Conservation (phyloP, 345 rosid genomes). For the Salix exigua region DNA sequence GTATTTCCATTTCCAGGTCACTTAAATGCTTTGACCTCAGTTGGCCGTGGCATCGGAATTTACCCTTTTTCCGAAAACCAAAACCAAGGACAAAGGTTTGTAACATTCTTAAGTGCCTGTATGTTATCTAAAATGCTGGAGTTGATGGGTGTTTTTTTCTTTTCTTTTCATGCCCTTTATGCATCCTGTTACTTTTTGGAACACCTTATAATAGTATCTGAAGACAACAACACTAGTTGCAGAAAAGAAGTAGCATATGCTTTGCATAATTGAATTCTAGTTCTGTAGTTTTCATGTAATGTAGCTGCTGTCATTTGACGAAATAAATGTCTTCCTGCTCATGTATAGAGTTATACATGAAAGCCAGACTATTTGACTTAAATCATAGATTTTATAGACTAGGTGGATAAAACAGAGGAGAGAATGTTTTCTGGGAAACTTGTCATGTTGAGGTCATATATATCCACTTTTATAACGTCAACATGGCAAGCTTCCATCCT, state of each 20-base stretch:
- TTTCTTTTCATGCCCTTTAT: neutral
- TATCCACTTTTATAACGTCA: too few relatives aligned
- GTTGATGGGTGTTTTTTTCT: neutral
- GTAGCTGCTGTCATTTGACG: too few relatives aligned
- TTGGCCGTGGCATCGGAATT: conserved; percentile 83
- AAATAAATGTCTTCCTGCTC: too few relatives aligned
- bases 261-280: neutral
- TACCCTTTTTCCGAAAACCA: conserved; percentile 74
- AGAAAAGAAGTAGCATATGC: neutral
- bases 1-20: conserved; percentile 53
- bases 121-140: neutral
- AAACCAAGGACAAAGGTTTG: conserved; percentile 65
- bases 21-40: conserved; percentile 82
- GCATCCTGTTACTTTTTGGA: neutral
- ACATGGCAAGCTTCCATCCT: too few relatives aligned
- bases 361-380: too few relatives aligned
- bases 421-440: too few relatives aligned
- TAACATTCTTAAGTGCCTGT: neutral
- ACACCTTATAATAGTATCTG: neutral
- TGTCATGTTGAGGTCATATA: too few relatives aligned
- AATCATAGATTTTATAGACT: too few relatives aligned
- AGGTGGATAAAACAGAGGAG: too few relatives aligned
- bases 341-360: too few relatives aligned
- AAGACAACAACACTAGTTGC: too few relatives aligned
- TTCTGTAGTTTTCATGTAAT: neutral